Percentiles rank a stretch among this genome's conserved stretches.
phyloP scores from a whole-genome alignment of 2,329 filamentous ascomycete genomes.

The Colletotrichum graminicola region DNA sequence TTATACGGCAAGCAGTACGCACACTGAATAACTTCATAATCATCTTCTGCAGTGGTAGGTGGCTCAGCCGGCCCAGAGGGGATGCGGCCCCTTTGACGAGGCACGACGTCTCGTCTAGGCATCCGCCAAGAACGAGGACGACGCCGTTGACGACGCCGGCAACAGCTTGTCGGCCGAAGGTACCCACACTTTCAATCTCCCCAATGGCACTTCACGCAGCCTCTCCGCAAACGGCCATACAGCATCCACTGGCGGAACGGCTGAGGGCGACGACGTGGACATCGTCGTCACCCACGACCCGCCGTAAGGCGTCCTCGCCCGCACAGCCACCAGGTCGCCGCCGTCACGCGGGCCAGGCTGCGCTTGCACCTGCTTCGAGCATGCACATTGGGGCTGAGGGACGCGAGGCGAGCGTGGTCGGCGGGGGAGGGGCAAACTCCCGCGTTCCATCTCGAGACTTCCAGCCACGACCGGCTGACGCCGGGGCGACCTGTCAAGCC shows the following conservation, averaged over 20 bases:
- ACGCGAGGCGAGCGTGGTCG: constrained; percentile 59
- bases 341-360: constrained; percentile 48
- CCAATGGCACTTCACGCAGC: constrained; percentile 56
- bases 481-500: constrained; percentile 33
- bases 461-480: constrained; percentile 58
- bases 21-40: constrained; percentile 46
- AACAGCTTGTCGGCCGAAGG: constrained; percentile 58
- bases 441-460: constrained; percentile 60
- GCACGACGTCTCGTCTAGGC: constrained; percentile 49
- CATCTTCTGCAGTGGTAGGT: constrained; percentile 60
- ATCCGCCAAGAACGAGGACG: constrained; percentile 22
- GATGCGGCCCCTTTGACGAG: constrained; percentile 55
- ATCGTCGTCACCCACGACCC: constrained; percentile 54
- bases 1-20: not conserved
- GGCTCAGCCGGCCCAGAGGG: constrained; percentile 36
- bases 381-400: constrained; percentile 50
- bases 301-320: constrained; percentile 57
- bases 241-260: constrained; percentile 48
- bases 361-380: constrained; percentile 54
- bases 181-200: constrained; percentile 53
- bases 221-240: constrained; percentile 62
- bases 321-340: constrained; percentile 44
- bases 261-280: constrained; percentile 51
- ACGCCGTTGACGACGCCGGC: constrained; percentile 3
- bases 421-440: constrained; percentile 12